Base-by-base conservation (phyloP, 2,329 filamentous ascomycete genomes). In the Diaporthe velutina region DNA sequence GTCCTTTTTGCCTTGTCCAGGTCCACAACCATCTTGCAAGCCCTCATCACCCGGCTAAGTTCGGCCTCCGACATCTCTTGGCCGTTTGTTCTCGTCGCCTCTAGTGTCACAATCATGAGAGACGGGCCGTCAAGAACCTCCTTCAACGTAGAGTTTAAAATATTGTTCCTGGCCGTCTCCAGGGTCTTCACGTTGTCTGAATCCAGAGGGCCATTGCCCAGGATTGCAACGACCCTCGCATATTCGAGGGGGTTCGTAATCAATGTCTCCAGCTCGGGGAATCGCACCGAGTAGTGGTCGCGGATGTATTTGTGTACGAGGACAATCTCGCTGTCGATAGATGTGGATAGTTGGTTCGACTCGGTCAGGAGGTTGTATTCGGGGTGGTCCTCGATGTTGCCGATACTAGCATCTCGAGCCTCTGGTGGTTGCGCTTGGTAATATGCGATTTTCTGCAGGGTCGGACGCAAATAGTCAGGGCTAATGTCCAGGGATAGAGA, bases 301-400 rank as follows among this genome's bases (percentile, higher is more conserved):
- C 96, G 92, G 75, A 98, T 95, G 83, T 95, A 97, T 85, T 99
- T 99, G 88, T 99, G 97, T 30, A 98, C 94, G 10, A 97, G 90
- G 45, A 94, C 94, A 60, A 98, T 94, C 83, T 98, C 96, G 81
- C 94, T 95, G 79, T 98, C 96, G 78, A 98, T 98, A 77, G 94
- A 93, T 8, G 96, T 97, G 0, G 97, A 98, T 10, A 98, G 89
- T 33, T 93, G 94, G 82, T 98, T 98, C 22, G 95, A 95, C 82
- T 97, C 93, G 45, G 95, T 97, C 74, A 98, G 86, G 48, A 98
- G 91, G 83, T 95, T 92, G 84, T 98, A 98, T 83, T 98, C 95
- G 70, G 95, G 95, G 79, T 98, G 95, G 81, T 98, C 95, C 84
- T 98, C 95, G 80, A 98, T 92, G 73, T 94, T 96, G 79, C 95